These are phyloP conservation scores for Auricularia cornea DNA, from an alignment of 768 basidiomycete genomes.

Conservation along the genomic window DNA sequence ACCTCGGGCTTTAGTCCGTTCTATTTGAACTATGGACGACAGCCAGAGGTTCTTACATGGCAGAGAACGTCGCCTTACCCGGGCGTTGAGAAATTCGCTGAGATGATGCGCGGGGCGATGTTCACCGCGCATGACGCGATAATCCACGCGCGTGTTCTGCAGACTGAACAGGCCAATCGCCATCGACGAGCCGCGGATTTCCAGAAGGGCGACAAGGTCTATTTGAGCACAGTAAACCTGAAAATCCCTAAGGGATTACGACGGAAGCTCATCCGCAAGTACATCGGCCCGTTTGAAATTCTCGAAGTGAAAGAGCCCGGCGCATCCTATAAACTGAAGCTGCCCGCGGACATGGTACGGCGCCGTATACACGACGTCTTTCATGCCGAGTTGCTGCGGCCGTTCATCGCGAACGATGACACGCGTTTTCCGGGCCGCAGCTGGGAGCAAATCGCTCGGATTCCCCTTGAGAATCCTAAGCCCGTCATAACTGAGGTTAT, in stretches of 20 bases:
- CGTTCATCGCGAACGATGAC: conserved; percentile 28
- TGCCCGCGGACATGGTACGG: conserved; percentile 17
- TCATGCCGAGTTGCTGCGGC: conserved; percentile 25
- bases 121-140: conserved; percentile 8
- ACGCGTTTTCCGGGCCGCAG: conserved; percentile 26
- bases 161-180: conserved; percentile 1
- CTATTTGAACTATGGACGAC: conserved; percentile 25
- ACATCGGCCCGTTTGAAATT: conserved; percentile 31
- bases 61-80: background rate
- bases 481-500: background rate
- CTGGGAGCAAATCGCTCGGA: background rate
- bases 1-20: conserved; percentile 31
- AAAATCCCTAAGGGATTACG: conserved; percentile 26
- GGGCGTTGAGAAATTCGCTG: conserved; percentile 4
- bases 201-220: conserved; percentile 22
- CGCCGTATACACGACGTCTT: conserved; percentile 21
- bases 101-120: conserved; percentile 6
- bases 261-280: conserved; percentile 29
- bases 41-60: conserved; percentile 27
- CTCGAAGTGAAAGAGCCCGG: conserved; percentile 7
- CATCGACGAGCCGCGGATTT: conserved; percentile 13
- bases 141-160: background rate
- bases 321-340: conserved; percentile 17
- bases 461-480: background rate
- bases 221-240: conserved; percentile 31